Conservation (phyloP, 495 filamentous ascomycete genomes). For the Aspergillus cavernicola region DNA sequence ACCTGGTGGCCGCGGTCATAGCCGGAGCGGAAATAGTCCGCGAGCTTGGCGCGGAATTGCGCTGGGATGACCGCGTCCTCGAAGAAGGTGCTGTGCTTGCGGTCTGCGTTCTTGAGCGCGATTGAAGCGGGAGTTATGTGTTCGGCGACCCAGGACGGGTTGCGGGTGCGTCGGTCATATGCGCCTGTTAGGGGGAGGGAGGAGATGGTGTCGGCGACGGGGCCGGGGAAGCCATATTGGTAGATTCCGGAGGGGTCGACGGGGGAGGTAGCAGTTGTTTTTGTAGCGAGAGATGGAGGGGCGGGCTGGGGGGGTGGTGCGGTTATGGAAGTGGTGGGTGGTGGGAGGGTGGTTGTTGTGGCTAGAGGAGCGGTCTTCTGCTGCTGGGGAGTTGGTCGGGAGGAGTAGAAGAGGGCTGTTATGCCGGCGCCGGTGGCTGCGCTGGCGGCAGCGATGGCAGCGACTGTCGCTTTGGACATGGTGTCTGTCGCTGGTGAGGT, state of each 20-base stretch:
- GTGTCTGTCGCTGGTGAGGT: background rate
- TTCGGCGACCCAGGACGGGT: conserved; percentile 93
- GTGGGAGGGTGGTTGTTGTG: conserved; percentile 14
- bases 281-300: conserved; percentile 36
- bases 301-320: conserved; percentile 32
- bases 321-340: conserved; percentile 14
- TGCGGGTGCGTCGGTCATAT: conserved; percentile 88
- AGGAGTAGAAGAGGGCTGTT: conserved; percentile 75
- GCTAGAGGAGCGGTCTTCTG: conserved; percentile 36
- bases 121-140: conserved; percentile 94
- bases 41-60: conserved; percentile 82
- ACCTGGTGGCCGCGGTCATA: conserved; percentile 75
- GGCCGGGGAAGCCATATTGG: conserved; percentile 96
- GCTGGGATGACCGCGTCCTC: conserved; percentile 78
- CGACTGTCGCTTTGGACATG: conserved; percentile 86
- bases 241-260: conserved; percentile 89
- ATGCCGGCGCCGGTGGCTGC: conserved; percentile 84
- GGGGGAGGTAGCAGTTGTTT: conserved; percentile 38
- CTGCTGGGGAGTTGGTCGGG: conserved; percentile 44
- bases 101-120: conserved; percentile 68
- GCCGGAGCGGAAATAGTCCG: conserved; percentile 89
- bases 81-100: conserved; percentile 74
- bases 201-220: conserved; percentile 74
- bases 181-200: conserved; percentile 72
- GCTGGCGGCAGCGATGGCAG: conserved; percentile 81